Evolutionary conservation across 2,329 filamentous ascomycete genomes (phyloP), one percentile per base, ranked within the genome.

Genomic region (Cytospora schulzeri): DNA sequence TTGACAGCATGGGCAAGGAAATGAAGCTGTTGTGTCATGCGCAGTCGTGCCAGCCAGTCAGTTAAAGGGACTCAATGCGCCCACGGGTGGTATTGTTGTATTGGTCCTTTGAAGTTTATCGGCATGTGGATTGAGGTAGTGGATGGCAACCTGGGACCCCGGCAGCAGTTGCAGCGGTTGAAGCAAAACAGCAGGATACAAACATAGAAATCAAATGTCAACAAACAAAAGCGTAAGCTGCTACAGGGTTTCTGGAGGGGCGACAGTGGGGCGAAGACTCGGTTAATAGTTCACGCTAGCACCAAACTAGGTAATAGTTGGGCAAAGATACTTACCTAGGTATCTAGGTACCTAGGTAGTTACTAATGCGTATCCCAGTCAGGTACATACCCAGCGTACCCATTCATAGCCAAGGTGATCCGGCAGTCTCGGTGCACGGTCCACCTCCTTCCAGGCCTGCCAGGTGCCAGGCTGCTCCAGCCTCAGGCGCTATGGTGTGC

Each of bases 141-240:
- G 22, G 19, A 17, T 28, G 17, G 48, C 19, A 60, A 54, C 50
- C 12, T 35, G 51, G 33, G 29, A 53, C n/a, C 4, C n/a, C 33
- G 33, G 33, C 33, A 35, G 12, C 3, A 15, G 33, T 35, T 33
- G 31, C 31, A 33, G 31, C 31, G 12, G 12, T 3, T n/a, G 45
- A 48, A 48, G 6, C n/a, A 24, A 12, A 48, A 9, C n/a, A 24
- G 22, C n/a, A 48, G 9, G 12, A 35, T 4, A 35, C 14, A 35
- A 35, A 35, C 33, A 35, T 1, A 4, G 22, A 11, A 48, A n/a
- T 19, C 22, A 22, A 22, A 24, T 48, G 45, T 48, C 45, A 48
- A 60, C 50, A 61, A 45, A 53, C 50, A 54, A 54, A 55, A 41
- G 59, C 45, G 19, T 14, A 31, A 29, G 51, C 51, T n/a, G n/a